Conservation (phyloP, 2,329 filamentous ascomycete species). For the Trichoderma semiorbis region DNA sequence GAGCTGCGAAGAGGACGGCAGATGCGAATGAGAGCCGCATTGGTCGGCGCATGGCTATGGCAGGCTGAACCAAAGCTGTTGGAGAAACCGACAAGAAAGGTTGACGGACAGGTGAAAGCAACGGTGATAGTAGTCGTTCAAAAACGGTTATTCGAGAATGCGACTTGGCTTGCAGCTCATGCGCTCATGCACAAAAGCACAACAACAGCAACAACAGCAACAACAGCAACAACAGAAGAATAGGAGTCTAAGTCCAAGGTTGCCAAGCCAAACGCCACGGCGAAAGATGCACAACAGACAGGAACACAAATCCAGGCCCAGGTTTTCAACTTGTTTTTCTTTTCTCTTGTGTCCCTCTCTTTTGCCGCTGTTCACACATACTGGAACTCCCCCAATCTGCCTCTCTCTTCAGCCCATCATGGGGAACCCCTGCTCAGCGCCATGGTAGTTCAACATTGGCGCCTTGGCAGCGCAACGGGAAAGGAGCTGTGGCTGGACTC, state of each 20-base stretch:
- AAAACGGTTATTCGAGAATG: background rate
- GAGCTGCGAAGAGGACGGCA: background rate
- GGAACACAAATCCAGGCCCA: background rate
- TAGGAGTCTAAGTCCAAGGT: background rate
- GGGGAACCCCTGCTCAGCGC: slow-evolving; percentile 12
- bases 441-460: background rate
- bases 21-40: background rate
- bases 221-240: background rate
- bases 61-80: background rate
- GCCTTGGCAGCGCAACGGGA: slow-evolving; percentile 8
- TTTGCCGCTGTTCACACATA: background rate
- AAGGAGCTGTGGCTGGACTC: background rate
- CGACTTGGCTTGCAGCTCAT: background rate
- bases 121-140: background rate
- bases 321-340: background rate
- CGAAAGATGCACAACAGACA: background rate
- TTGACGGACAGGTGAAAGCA: background rate
- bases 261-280: background rate
- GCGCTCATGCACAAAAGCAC: background rate
- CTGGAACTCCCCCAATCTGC: background rate
- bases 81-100: background rate
- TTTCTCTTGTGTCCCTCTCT: background rate
- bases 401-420: slow-evolving; percentile 9
- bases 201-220: no score
- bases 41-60: slow-evolving; percentile 7